phyloP scores from a whole-genome alignment of 495 filamentous ascomycete genomes.

The Talaromyces adpressus region DNA sequence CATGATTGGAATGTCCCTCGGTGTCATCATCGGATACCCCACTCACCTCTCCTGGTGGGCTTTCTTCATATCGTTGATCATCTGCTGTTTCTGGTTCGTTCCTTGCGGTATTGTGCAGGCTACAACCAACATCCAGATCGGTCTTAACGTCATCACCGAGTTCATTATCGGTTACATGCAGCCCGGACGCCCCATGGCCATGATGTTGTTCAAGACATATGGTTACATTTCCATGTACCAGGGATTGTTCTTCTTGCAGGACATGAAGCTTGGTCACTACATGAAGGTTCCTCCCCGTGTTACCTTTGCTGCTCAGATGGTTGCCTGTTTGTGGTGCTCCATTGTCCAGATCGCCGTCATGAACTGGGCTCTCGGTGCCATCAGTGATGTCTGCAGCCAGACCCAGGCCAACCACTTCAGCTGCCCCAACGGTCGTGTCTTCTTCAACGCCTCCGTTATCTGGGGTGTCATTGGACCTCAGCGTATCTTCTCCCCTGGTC shows the following conservation, averaged over 20 bases:
- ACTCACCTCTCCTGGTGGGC: slow-evolving; percentile 47
- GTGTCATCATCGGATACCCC: slow-evolving; percentile 42
- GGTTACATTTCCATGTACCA: slow-evolving; percentile 53
- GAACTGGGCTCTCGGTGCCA: slow-evolving; percentile 54
- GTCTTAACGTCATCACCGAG: slow-evolving; percentile 53
- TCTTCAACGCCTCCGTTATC: slow-evolving; percentile 51
- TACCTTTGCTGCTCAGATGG: slow-evolving; percentile 51
- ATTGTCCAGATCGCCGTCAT: slow-evolving; percentile 54
- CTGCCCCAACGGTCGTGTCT: slow-evolving; percentile 55
- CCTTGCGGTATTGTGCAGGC: slow-evolving; percentile 49
- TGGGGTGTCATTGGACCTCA: slow-evolving; percentile 48
- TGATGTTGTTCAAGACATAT: slow-evolving; percentile 62
- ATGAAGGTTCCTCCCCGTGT: slow-evolving; percentile 59
- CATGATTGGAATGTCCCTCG: slow-evolving; percentile 47
- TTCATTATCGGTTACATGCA: slow-evolving; percentile 61
- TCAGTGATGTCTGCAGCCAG: slow-evolving; percentile 42
- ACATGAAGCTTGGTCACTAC: slow-evolving; percentile 56
- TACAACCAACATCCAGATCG: slow-evolving; percentile 46
- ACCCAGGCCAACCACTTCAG: slow-evolving; percentile 48
- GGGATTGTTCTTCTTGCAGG: slow-evolving; percentile 44
- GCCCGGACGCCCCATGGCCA: slow-evolving; percentile 51
- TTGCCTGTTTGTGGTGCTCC: slow-evolving; percentile 48
- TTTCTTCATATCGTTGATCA: slow-evolving; percentile 44
- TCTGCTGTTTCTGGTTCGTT: slow-evolving; percentile 42
- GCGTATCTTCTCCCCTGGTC: slow-evolving; percentile 44